Percentiles rank a stretch among this genome's conserved stretches.
Evolutionary conservation across 1,284 basidiomycete species (phyloP).

Genomic region (Cutaneotrichosporon curvatum): DNA sequence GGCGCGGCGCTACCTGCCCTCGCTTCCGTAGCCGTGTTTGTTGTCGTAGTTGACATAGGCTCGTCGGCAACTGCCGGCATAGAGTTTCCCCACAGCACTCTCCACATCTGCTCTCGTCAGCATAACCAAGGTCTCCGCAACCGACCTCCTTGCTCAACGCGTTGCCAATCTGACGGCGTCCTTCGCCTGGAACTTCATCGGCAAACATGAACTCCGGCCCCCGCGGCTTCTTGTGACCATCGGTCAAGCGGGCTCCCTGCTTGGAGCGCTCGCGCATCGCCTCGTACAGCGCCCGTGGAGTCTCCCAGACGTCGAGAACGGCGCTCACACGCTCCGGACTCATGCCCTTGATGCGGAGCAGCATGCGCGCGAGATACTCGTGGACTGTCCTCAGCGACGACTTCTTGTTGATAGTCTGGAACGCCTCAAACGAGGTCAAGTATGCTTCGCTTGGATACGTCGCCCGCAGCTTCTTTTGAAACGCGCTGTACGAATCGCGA

Average conservation of each 20-base stretch:
- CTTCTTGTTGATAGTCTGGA: conserved; percentile 51
- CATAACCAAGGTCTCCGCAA: not conserved
- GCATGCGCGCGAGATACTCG: conserved; percentile 52
- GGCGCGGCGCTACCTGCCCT: too few relatives aligned
- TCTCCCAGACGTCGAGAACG: conserved; percentile 49
- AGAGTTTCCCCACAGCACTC: not conserved
- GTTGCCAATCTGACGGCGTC: conserved; percentile 46
- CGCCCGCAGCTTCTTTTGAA: conserved; percentile 41
- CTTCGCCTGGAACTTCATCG: conserved; percentile 39
- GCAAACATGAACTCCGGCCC: conserved; percentile 35
- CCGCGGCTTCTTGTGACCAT: conserved; percentile 12
- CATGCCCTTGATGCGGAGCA: conserved; percentile 51
- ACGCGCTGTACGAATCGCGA: conserved; percentile 28
- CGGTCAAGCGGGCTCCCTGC: conserved; percentile 8
- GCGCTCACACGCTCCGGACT: conserved; percentile 50
- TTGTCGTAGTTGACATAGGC: too few relatives aligned
- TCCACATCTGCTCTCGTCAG: not conserved
- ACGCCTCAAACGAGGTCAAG: conserved; percentile 49
- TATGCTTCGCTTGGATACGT: conserved; percentile 34
- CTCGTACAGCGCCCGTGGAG: conserved; percentile 46
- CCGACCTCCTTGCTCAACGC: conserved; percentile 34
- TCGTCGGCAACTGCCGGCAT: too few relatives aligned
- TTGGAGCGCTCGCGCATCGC: conserved; percentile 29
- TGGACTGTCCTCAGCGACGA: conserved; percentile 46
- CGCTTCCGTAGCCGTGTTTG: too few relatives aligned